Evolutionary conservation across 164 flowering plant species (phyloP).

Genomic region (Liriodendron chinense): DNA sequence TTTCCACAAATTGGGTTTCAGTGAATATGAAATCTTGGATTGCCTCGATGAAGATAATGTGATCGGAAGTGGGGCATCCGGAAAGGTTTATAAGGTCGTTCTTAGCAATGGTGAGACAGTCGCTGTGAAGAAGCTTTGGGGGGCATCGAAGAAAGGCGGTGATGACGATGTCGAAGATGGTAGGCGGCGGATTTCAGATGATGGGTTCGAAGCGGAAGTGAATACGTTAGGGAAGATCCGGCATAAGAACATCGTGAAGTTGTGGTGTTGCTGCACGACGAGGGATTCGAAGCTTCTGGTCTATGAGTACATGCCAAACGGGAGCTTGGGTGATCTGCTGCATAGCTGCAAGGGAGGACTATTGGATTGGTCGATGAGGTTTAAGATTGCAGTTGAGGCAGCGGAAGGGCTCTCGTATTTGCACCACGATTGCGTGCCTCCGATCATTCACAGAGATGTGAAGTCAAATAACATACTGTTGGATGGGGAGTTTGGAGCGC

Average conservation of each 20-base stretch:
- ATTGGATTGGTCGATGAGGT: constrained; percentile 64
- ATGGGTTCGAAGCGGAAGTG: constrained; percentile 63
- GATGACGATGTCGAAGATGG: constrained; percentile 9
- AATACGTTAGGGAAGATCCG: constrained; percentile 68
- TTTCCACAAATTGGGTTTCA: constrained; percentile 64
- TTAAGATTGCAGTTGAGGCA: constrained; percentile 56
- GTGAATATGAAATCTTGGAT: constrained; percentile 50
- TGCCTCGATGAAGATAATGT: constrained; percentile 61
- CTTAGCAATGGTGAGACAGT: constrained; percentile 57
- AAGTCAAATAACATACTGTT: constrained; percentile 69
- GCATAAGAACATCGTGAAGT: constrained; percentile 69
- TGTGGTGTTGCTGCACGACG: constrained; percentile 59
- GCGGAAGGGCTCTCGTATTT: constrained; percentile 72
- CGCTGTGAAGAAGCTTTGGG: constrained; percentile 74
- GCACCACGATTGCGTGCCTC: constrained; percentile 76
- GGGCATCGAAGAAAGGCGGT: constrained; percentile 23
- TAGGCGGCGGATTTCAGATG: constrained; percentile 18
- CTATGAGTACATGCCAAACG: constrained; percentile 77
- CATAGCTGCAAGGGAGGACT: constrained; percentile 52
- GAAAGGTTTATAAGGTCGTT: constrained; percentile 67
- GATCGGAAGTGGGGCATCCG: constrained; percentile 69
- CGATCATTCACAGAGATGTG: constrained; percentile 70
- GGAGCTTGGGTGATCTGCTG: constrained; percentile 68
- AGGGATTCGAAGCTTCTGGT: constrained; percentile 59
- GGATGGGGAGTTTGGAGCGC: constrained; percentile 59